Base-by-base conservation (phyloP, 208 protist genomes). In the Leishmania arabica region DNA sequence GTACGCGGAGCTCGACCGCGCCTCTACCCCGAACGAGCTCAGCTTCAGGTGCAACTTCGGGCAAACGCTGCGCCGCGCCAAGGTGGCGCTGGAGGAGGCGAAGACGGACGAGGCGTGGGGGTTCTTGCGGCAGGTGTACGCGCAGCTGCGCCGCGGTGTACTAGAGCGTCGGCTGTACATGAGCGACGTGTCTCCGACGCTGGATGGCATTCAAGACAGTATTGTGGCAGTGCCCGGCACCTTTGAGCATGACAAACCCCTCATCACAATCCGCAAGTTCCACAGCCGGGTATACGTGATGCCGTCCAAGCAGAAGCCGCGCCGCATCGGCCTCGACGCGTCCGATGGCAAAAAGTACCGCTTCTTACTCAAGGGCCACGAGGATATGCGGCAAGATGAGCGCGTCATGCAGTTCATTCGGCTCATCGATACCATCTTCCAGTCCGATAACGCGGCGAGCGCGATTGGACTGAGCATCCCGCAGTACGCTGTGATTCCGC, bases 331-430 rank as follows among this genome's bases (percentile, higher is more conserved):
- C 42, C 93, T 99, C 6, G 91, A 98, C 82, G 99, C 98, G 31
- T 97, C 88, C 11, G 97, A 99, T 91, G 99, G 99, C 11, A 66
- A 90, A 5, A 93, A 92, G 64, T 99, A 99, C 88, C 88, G 93
- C 69, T 99, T 99, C 89, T 86, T 99, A 24, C 92, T 99, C 27
- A 99, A 99, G 86, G 99, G 99, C 42, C 98, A 99, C 86, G 99
- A 99, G 90, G 98, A 99, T 83, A 92, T 99, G 85, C 89, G 99
- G 17, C 99, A 99, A 95, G 99, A 99, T 89, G 99, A 99, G 92
- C 95, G 99, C 53, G 99, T 99, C 24, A 99, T 99, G 99, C 99
- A 99, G 92, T 98, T 99, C 78, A 99, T 99, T 87, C 98, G 98
- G 3, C 91, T 99, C 11, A 98, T 99, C 31, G 99, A 99, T 91